These are phyloP conservation scores for Pseudonitzschia multiseries DNA, from an alignment of 108 stramenopile genomes.

Conservation along the genomic window DNA sequence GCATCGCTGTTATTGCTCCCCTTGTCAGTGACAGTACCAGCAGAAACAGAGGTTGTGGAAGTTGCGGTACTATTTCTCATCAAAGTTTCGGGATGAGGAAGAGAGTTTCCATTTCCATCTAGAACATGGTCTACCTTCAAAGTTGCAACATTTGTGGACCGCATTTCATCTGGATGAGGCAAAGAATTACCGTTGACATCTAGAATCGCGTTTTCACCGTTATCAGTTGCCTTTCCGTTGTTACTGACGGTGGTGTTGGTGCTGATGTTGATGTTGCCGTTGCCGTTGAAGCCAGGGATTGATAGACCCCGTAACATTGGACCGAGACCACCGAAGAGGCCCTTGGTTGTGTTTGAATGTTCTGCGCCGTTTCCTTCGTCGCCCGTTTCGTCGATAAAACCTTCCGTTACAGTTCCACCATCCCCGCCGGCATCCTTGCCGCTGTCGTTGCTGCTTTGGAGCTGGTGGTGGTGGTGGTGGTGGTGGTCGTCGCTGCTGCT, in stretches of 20 bases:
- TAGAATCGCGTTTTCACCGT: neutral
- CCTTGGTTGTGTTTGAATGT: no score
- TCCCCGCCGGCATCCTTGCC: no score
- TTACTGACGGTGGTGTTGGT: neutral
- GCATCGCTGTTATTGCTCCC: neutral
- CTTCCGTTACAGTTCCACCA: no score
- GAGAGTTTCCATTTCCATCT: neutral
- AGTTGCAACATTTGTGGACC: neutral
- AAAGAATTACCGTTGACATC: neutral
- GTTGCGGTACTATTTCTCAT: neutral
- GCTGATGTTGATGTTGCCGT: neutral
- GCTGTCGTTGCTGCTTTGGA: no score
- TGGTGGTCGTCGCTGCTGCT: no score
- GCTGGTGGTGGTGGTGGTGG: no score
- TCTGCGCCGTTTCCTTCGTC: no score
- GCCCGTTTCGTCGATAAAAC: no score
- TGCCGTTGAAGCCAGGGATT: neutral
- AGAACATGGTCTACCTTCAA: neutral
- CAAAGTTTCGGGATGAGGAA: neutral
- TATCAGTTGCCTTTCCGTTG: neutral
- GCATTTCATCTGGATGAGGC: neutral
- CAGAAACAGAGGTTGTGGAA: neutral
- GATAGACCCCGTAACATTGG: no score
- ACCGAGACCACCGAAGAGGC: no score
- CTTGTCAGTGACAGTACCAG: no score